Percentiles rank a stretch among this genome's conserved stretches.
These are phyloP conservation scores for Chenopodium album DNA, from an alignment of 148 eudicot species.

Conservation along the genomic window DNA sequence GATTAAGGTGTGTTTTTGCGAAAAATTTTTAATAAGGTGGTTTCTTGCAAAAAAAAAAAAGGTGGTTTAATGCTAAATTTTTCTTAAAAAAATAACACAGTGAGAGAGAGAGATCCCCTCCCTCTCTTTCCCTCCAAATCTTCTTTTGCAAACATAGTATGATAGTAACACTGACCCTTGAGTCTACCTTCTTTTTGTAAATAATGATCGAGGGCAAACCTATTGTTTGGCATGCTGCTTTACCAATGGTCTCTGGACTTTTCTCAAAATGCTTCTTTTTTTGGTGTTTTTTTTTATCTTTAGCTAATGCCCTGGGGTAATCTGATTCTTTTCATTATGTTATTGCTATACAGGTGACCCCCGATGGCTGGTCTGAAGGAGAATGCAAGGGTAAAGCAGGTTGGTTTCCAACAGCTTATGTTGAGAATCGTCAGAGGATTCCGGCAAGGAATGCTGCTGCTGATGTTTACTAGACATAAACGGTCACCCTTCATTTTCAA, in stretches of 20 bases:
- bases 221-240: background rate
- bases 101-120: no score
- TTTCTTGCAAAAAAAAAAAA: no score
- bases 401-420: constrained; percentile 89
- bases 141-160: no score
- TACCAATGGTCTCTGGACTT: background rate
- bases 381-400: constrained; percentile 92
- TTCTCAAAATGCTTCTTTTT: background rate
- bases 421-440: constrained; percentile 71
- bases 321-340: background rate
- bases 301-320: background rate
- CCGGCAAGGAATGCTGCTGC: constrained; percentile 56
- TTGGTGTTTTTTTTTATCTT: background rate
- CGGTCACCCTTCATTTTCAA: no score
- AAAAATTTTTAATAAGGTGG: no score
- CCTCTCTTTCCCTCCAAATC: no score
- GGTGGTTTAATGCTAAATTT: no score
- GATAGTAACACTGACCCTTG: background rate
- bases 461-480: constrained; percentile 46
- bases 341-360: constrained; percentile 46
- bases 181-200: background rate
- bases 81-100: no score
- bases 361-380: constrained; percentile 94
- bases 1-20: no score
- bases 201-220: background rate